These are phyloP conservation scores for Elaeis guineensis DNA, from an alignment of 176 grass and related monocot species.

Conservation along the genomic window DNA sequence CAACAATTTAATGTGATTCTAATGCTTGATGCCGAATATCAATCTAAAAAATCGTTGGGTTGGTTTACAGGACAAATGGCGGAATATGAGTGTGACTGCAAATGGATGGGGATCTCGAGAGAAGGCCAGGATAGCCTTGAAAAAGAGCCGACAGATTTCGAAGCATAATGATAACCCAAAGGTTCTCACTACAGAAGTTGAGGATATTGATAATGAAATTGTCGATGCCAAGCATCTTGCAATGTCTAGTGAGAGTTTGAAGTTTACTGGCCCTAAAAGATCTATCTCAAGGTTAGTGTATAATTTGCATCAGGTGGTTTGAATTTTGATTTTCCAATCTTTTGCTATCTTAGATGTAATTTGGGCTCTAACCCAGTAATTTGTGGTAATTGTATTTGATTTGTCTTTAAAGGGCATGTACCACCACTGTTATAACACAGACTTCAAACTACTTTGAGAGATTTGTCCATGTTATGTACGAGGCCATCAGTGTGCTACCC, in stretches of 20 bases:
- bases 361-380: too few relatives aligned
- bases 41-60: background rate
- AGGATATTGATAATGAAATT: conserved; percentile 21
- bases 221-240: conserved; percentile 50
- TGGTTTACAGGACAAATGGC: conserved; percentile 73
- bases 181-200: conserved; percentile 19
- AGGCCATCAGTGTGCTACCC: too few relatives aligned
- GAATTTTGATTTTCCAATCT: background rate
- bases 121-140: conserved; percentile 56
- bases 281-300: conserved; percentile 56
- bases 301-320: conserved; percentile 1
- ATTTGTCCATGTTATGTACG: too few relatives aligned
- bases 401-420: too few relatives aligned
- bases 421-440: too few relatives aligned
- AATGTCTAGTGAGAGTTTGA: conserved; percentile 29
- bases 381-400: too few relatives aligned
- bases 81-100: conserved; percentile 78
- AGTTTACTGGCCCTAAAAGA: conserved; percentile 32
- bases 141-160: conserved; percentile 35
- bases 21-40: too few relatives aligned
- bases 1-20: too few relatives aligned
- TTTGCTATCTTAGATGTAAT: too few relatives aligned
- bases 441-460: too few relatives aligned
- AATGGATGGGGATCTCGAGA: conserved; percentile 78
- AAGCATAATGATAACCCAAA: conserved; percentile 38